phyloP scores from a whole-genome alignment of 2,329 filamentous ascomycete genomes.

The Huntiella savannae region DNA sequence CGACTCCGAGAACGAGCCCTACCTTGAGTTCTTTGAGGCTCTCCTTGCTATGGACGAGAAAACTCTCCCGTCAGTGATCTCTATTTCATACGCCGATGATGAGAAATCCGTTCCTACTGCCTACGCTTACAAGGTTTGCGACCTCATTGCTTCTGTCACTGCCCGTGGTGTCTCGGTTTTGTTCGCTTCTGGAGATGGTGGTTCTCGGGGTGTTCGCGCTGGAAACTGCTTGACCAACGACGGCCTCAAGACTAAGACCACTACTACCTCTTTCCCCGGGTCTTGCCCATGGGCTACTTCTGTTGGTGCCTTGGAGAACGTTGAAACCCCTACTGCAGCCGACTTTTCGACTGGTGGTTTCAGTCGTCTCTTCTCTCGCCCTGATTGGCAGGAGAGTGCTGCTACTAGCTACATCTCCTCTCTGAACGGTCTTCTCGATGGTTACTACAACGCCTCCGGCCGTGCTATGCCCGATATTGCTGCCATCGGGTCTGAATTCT shows the following conservation, averaged over 20 bases:
- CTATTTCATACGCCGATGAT: slow-evolving; percentile 39
- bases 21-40: slow-evolving; percentile 32
- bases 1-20: slow-evolving; percentile 33
- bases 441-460: slow-evolving; percentile 26
- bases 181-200: slow-evolving; percentile 32
- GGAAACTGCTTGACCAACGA: slow-evolving; percentile 41
- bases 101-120: slow-evolving; percentile 32
- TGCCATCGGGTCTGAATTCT: slow-evolving; percentile 38
- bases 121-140: slow-evolving; percentile 34
- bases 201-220: slow-evolving; percentile 23
- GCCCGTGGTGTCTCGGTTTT: slow-evolving; percentile 33
- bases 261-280: slow-evolving; percentile 44
- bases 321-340: slow-evolving; percentile 23
- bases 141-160: slow-evolving; percentile 32
- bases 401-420: slow-evolving; percentile 23
- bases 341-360: slow-evolving; percentile 33
- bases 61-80: slow-evolving; percentile 34
- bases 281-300: slow-evolving; percentile 50
- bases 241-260: slow-evolving; percentile 33
- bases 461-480: slow-evolving; percentile 33
- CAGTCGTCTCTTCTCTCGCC: slow-evolving; percentile 28
- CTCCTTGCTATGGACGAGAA: slow-evolving; percentile 26
- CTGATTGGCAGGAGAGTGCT: slow-evolving; percentile 25
- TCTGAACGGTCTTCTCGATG: slow-evolving; percentile 24
- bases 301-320: slow-evolving; percentile 37